Evolutionary conservation across 192 early-diverging fungal genomes (phyloP), one percentile per base, ranked within the genome.

Genomic region (Entomortierella beljakovae): DNA sequence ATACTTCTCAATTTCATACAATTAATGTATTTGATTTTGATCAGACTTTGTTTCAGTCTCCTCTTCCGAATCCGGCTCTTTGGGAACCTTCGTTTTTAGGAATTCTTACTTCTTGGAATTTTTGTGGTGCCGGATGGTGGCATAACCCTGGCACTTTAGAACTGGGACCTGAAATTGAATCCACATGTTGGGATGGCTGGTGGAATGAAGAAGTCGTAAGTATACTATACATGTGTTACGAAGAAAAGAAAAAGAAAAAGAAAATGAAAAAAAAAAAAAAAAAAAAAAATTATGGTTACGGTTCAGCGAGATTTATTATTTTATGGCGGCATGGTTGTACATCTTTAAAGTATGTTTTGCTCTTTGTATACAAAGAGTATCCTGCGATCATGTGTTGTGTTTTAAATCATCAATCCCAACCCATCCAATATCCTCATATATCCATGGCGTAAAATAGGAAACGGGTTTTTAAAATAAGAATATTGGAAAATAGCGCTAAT

Each of bases 21-120:
- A 58, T 71, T 23, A 68, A 81, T 15, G 82, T 91, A 23, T 88
- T 91, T 64, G 90, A 91, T 68, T 91, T 91, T 85, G 90, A 91
- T 70, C 87, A 88, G 65, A 91, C 90, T 15, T 74, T 91, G 53
- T 91, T 89, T 71, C 81, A 82, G 29, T 89, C 90, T 23, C 90
- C 90, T 2, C 61, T 82, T 28, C 88, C 90, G 8, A 91, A 88
- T 57, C 85, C 85, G 16, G 67, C 77, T 11, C 83, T 91, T 35
- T 91, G 90, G 90, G 87, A 88, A 51, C 64, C 57, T 3, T 75
- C 71, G 20, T 83, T 88, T 8, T 73, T 83, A 29, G 88, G 89
- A 2, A 82, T 83, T 69, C 61, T 90, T 42, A 84, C 71, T 28
- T 83, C 83, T 64, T 83, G 84, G 23, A 82, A 85, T n/a, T 65